Conservation (phyloP, 129 eudicot genomes). For the Lonicera japonica region DNA sequence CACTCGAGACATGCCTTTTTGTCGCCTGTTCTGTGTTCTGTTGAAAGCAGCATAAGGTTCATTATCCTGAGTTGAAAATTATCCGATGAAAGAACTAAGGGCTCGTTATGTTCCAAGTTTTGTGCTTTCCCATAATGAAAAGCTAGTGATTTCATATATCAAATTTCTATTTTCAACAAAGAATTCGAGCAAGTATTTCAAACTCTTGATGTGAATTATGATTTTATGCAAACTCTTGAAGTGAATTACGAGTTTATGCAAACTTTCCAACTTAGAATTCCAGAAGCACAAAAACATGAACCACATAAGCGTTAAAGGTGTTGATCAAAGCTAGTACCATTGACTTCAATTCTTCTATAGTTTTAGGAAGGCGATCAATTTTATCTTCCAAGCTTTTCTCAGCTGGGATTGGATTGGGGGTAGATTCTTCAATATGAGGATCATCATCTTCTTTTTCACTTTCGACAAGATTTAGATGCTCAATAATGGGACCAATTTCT, state of each 20-base stretch:
- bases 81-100: too few relatives aligned
- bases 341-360: constrained; percentile 5
- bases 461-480: constrained; percentile 22
- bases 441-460: constrained; percentile 27
- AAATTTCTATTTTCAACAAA: too few relatives aligned
- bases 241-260: too few relatives aligned
- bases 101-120: too few relatives aligned
- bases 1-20: background rate
- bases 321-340: constrained; percentile 9
- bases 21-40: constrained; percentile 22
- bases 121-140: too few relatives aligned
- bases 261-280: too few relatives aligned
- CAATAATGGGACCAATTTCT: background rate
- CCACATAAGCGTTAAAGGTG: background rate
- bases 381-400: too few relatives aligned
- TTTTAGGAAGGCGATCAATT: background rate
- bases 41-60: background rate
- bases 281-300: background rate
- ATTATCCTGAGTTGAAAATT: background rate
- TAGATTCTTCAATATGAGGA: constrained; percentile 2
- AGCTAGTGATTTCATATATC: too few relatives aligned
- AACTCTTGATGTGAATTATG: too few relatives aligned
- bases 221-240: too few relatives aligned
- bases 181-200: too few relatives aligned
- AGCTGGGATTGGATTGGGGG: too few relatives aligned